phyloP scores from a whole-genome alignment of 2,329 filamentous ascomycete species.

The Talaromyces sp. region DNA sequence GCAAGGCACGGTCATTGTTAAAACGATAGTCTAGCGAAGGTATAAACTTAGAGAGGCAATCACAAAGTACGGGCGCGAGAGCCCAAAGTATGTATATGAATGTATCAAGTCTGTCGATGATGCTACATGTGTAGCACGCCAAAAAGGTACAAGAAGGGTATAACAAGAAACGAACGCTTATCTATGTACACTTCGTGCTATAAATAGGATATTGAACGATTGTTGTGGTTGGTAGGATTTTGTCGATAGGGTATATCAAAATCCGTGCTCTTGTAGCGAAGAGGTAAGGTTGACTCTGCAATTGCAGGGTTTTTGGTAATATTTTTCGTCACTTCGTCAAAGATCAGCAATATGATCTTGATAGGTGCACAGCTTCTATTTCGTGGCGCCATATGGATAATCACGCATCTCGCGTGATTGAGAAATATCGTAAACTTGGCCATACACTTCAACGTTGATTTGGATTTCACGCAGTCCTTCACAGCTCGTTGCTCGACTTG shows the following conservation, averaged over 20 bases:
- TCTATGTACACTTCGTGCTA: background rate
- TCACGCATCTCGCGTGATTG: background rate
- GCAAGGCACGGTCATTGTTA: background rate
- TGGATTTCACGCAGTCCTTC: background rate
- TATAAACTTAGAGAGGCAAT: background rate
- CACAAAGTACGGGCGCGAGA: background rate
- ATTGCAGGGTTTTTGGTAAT: background rate
- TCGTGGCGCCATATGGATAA: background rate
- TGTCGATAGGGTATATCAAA: background rate
- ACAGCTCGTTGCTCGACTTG: background rate
- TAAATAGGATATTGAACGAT: background rate
- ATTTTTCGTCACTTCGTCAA: background rate
- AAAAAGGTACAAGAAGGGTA: background rate
- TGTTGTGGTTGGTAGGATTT: background rate
- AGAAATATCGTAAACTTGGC: background rate
- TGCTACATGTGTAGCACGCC: background rate
- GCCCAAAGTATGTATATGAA: slow-evolving; percentile 7
- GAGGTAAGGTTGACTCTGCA: background rate
- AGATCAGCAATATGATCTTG: background rate
- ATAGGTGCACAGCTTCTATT: background rate
- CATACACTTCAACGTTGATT: background rate
- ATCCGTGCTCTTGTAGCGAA: background rate
- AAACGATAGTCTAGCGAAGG: background rate
- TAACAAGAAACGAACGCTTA: slow-evolving; percentile 7
- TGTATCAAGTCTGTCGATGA: background rate